Evolutionary conservation across 257 asterid species (phyloP), one percentile per base, ranked within the genome.

Genomic region (Forsythia viridissima): DNA sequence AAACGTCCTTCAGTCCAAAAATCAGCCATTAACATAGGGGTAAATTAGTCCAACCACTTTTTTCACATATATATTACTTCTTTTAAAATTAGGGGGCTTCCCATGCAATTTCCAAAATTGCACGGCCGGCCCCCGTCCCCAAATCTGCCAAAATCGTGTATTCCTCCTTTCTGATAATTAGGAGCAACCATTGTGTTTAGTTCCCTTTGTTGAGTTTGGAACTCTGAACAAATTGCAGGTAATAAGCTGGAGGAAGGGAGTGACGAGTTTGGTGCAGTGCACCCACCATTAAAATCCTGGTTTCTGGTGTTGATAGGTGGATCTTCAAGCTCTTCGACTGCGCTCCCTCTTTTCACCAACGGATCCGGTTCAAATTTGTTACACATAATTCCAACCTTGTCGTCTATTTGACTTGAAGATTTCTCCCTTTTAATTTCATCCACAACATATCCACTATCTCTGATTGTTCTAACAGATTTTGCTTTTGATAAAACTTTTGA

Each of bases 401-500:
- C 85, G 69, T 79, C 88, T 34, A 16, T 78, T 41, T 70, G 76
- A 73, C 71, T 71, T 24, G 84, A 61, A 76, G 44, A 13, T 5
- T 59, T 74, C 75, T 82, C 90, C 79, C 76, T 85, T 72, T 76
- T 80, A 71, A 74, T 52, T 72, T 78, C 84, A 59, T 81, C 86
- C 44, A 52, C 39, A 43, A 44, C 65, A 77, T 46, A 61, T 69
- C 84, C 77, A 18, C 82, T 85, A 2, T 93, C 80, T 66, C 92
- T 84, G 75, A 87, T 83, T 42, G 97, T 94, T 77, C 97, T 88
- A 77, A 92, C 98, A 2, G 97, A 94, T 83, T 88, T 94, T 69
- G 91, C 96, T 79, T 85, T 83, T 34, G 91, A 38, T 44, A 79
- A 34, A 85, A 66, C 87, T 77, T 82, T 94, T 11, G 85, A 76